These are phyloP conservation scores for Mallotus repandus DNA, from an alignment of 441 rosid genomes.

Conservation along the genomic window DNA sequence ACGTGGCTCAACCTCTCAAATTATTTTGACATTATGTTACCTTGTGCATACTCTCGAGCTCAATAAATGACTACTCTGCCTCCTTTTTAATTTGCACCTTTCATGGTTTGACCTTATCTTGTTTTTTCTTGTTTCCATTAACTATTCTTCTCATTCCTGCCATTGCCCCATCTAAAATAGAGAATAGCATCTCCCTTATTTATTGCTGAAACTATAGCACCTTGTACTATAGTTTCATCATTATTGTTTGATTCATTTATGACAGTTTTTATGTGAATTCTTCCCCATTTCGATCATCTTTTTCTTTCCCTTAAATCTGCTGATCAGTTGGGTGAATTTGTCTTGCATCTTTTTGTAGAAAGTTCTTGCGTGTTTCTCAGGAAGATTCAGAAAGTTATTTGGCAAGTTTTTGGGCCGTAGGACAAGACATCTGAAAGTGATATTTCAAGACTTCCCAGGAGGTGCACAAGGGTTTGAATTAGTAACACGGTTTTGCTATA, in stretches of 20 bases:
- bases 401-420: slow-evolving; percentile 14
- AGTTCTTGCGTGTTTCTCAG: slow-evolving; percentile 38
- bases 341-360: slow-evolving; percentile 27
- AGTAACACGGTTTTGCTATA: slow-evolving; percentile 48
- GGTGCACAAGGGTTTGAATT: slow-evolving; percentile 61
- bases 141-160: not conserved
- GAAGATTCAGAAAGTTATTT: slow-evolving; percentile 38
- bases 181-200: not conserved
- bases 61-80: not conserved
- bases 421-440: slow-evolving; percentile 35
- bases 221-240: not conserved
- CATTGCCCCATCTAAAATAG: not conserved
- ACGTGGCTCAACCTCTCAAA: too few relatives aligned
- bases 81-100: not conserved
- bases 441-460: slow-evolving; percentile 54
- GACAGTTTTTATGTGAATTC: not conserved
- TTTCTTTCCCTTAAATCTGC: not conserved
- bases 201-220: slow-evolving; percentile 6
- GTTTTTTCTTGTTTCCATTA: not conserved
- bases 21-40: too few relatives aligned
- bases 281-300: not conserved
- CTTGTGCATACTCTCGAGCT: too few relatives aligned
- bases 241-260: slow-evolving; percentile 10
- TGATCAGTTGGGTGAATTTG: not conserved
- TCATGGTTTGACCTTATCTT: slow-evolving; percentile 1